These are phyloP conservation scores for Paramyrothecium sp. DNA, from an alignment of 2,329 filamentous ascomycete genomes.

Conservation along the genomic window DNA sequence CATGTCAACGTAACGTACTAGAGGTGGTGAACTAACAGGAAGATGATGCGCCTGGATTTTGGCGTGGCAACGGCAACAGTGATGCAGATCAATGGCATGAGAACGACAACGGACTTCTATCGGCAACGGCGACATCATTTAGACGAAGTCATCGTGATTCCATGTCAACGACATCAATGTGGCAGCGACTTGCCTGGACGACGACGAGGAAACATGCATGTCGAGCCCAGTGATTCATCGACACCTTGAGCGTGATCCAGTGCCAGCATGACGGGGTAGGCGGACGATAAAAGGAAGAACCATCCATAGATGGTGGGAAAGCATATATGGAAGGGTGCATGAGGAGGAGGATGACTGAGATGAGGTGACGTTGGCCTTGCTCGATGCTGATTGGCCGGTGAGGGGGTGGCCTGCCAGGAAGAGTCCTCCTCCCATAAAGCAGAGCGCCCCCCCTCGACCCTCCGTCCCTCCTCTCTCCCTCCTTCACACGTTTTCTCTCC, in stretches of 20 bases:
- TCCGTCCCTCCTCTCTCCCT: not conserved
- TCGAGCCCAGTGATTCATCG: not conserved
- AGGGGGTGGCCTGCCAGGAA: not conserved
- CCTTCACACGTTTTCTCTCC: slow-evolving; percentile 1
- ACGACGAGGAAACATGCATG: not conserved
- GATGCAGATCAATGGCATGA: too few relatives aligned
- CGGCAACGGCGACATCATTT: not conserved
- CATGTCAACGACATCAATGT: not conserved
- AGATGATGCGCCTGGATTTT: too few relatives aligned
- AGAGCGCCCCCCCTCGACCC: slow-evolving; percentile 4
- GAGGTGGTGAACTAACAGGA: too few relatives aligned
- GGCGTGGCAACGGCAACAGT: too few relatives aligned
- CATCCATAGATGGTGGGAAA: not conserved
- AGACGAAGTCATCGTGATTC: too few relatives aligned
- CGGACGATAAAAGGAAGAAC: not conserved
- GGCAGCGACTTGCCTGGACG: not conserved
- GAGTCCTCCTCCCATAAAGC: slow-evolving; percentile 1
- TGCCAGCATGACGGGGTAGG: not conserved
- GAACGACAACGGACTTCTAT: too few relatives aligned
- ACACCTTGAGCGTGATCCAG: not conserved
- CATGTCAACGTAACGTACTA: too few relatives aligned
- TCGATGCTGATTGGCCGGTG: slow-evolving; percentile 2
- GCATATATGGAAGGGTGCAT: not conserved
- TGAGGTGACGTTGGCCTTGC: slow-evolving; percentile 2
- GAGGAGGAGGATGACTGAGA: not conserved